Evolutionary conservation across 1,284 basidiomycete species (phyloP).

Genomic region (Tausonia pullulans): DNA sequence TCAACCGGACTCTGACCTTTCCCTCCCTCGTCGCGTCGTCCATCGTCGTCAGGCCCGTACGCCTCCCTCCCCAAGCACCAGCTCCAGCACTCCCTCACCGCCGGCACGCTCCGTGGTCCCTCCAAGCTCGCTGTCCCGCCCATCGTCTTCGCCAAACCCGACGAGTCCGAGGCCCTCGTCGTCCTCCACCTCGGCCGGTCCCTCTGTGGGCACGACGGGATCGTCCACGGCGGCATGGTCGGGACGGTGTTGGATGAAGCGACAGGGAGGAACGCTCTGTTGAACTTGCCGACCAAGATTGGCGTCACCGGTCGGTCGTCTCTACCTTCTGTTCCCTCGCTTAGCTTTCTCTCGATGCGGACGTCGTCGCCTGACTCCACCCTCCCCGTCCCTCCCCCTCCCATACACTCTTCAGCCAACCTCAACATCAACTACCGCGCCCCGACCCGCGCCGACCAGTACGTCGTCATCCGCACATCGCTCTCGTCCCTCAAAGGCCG

Average conservation of each 20-base stretch:
- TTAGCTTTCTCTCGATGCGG: not conserved
- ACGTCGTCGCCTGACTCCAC: not conserved
- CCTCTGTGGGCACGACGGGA: slow-evolving; percentile 81
- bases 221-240: slow-evolving; percentile 83
- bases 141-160: slow-evolving; percentile 57
- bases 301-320: slow-evolving; percentile 78
- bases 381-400: not conserved
- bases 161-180: slow-evolving; percentile 59
- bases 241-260: slow-evolving; percentile 84
- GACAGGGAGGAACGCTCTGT: slow-evolving; percentile 67
- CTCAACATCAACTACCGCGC: slow-evolving; percentile 57
- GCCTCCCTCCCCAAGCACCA: slow-evolving; percentile 51
- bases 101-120: slow-evolving; percentile 72
- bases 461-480: slow-evolving; percentile 38
- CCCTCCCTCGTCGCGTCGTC: slow-evolving; percentile 16
- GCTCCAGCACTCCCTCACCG: slow-evolving; percentile 65
- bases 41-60: slow-evolving; percentile 54
- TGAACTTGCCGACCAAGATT: slow-evolving; percentile 72
- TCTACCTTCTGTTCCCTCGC: not conserved
- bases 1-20: slow-evolving; percentile 18
- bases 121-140: slow-evolving; percentile 66
- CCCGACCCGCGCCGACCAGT: slow-evolving; percentile 66
- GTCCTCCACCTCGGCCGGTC: slow-evolving; percentile 73
- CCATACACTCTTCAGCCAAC: slow-evolving; percentile 26
- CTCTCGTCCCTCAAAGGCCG: slow-evolving; percentile 58